Evolutionary conservation across 2,329 filamentous ascomycete genomes (phyloP).

Genomic region (Metarhizium humberi): DNA sequence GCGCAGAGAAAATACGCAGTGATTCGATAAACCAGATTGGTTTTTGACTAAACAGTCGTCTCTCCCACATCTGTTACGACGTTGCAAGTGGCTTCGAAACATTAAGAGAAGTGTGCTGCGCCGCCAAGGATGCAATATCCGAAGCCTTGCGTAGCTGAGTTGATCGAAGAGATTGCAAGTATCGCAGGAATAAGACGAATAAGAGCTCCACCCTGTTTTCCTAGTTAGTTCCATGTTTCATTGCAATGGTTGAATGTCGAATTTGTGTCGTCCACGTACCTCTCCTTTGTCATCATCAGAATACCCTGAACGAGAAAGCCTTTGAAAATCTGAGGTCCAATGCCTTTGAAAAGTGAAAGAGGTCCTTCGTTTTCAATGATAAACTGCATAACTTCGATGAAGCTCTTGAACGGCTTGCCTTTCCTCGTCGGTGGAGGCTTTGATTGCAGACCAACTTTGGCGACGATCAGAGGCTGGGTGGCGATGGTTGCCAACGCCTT

Average conservation of each 20-base stretch:
- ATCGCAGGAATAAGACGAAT: conserved; percentile 80
- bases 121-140: conserved; percentile 45
- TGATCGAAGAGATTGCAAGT: conserved; percentile 61
- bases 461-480: conserved; percentile 93
- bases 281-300: conserved; percentile 98
- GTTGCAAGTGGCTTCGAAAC: conserved; percentile 18
- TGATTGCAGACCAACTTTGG: conserved; percentile 93
- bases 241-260: neutral
- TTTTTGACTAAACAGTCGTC: neutral
- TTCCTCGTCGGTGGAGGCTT: conserved; percentile 75
- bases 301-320: conserved; percentile 89
- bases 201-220: conserved; percentile 66
- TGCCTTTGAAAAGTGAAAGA: conserved; percentile 88
- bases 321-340: conserved; percentile 87
- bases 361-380: conserved; percentile 83
- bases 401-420: conserved; percentile 88
- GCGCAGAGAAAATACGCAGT: neutral
- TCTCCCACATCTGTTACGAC: neutral
- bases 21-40: neutral
- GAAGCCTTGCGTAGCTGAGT: conserved; percentile 61
- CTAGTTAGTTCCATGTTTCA: conserved; percentile 9
- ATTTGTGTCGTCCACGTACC: conserved; percentile 39
- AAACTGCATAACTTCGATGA: conserved; percentile 89
- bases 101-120: conserved; percentile 26
- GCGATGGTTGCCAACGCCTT: conserved; percentile 85